Base-by-base conservation (phyloP, 1,284 basidiomycete genomes). In the Phaffia rhodozyma region DNA sequence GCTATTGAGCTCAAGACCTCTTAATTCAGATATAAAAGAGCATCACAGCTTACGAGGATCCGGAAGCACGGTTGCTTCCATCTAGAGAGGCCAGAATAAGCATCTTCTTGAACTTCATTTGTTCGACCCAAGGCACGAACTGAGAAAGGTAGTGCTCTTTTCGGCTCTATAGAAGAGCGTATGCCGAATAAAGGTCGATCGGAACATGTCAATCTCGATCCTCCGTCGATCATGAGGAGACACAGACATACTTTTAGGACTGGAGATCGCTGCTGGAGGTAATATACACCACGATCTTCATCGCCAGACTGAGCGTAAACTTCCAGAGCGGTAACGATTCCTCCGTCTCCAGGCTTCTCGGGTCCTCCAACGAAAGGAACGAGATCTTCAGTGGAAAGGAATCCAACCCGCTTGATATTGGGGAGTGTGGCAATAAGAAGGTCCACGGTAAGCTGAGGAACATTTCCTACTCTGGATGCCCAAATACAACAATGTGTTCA, bases 321-420 rank as follows among this genome's bases (percentile, higher is more conserved):
- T 53, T 66, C 64, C n/a, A 66, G 64, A 6, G 64, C 59, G 30
- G 64, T 66, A 43, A 66, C 64, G 23, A 66, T 30, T 27, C 60
- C 64, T 23, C 60, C 43, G 43, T 55, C 34, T 47, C 47, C 25
- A 9, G 43, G 51, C 54, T 66, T 60, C 25, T 56, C 61, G 1
- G 34, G 53, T 21, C 60, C 64, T 23, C 64, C 64, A 23, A 61
- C 57, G 56, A 66, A 66, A 23, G 64, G 64, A 30, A 66, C 48
- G 23, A 66, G 64, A 48, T 66, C 64, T 0, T 34, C 3, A 4
- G 64, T 56, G 38, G 50, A 29, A 21, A 66, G 60, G 34, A 49
- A 59, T 29, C 59, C 64, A 47, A 66, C 64, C 2, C 60, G 64
- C 29, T 52, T 29, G 43, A 66, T 13, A 6, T 27, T 30, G 3